Base-by-base conservation (phyloP, 164 flowering plant genomes). In the Annona squamosa region DNA sequence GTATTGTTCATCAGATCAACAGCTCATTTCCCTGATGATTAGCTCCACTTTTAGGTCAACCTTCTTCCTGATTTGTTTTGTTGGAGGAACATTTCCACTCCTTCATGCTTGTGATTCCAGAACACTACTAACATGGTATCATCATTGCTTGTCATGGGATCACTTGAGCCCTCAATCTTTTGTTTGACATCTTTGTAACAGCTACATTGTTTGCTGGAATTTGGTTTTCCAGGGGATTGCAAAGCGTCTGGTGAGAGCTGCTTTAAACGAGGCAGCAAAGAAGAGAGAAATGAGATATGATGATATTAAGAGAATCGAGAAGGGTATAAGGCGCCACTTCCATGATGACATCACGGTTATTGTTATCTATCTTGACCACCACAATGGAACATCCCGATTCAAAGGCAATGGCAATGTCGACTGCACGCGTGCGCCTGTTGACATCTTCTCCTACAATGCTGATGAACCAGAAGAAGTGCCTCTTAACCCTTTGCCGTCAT, bases 271-370 rank as follows among this genome's bases (percentile, higher is more conserved):
- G 68, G 87, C 86, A 4, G 87, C 86, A 4, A 85, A 72, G 79
- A 85, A 83, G 72, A 79, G 86, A 70, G 86, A 85, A 46, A 79
- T 85, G 85, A 81, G 87, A 71, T 85, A 85, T 5, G 80, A 79
- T 5, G 86, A 83, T 73, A 80, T 85, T 16, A 83, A 77, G 59
- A 80, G 70, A 69, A 82, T 85, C 4, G 86, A 83, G 73, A 85
- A 81, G 65, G 87, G 87, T 13, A 46, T 78, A 2, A 71, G 87
- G 67, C 81, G 85, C 42, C 86, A 85, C 67, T 83, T 85, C 72
- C 87, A 85, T 10, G 87, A 85, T 72, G 87, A 83, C 66, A 85
- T 85, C 26, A 81, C 84, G 3, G 87, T 85, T 19, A 78, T 85
- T 2, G 87, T 85, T 19, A 77, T 83, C 2, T 85, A 77, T 70